Percentiles rank a stretch among this genome's conserved stretches.
These are phyloP conservation scores for Thraustochytrium sp. DNA, from an alignment of 352 stramenopile genomes.

Conservation along the genomic window DNA sequence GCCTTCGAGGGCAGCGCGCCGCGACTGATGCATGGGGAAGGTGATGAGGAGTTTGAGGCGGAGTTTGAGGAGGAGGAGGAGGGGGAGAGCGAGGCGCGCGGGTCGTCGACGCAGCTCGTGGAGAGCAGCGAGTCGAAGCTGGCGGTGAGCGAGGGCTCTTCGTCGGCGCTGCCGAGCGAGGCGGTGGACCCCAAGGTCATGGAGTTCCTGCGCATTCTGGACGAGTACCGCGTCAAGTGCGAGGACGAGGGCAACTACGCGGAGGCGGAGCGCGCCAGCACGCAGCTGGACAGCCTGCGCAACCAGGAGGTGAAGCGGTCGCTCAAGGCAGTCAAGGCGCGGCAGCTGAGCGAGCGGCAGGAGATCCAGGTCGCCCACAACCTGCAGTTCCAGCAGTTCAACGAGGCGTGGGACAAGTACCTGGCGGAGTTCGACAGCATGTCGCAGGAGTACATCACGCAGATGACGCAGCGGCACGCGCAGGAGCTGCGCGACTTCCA, in stretches of 20 bases:
- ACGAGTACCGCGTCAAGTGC: slow-evolving; percentile 87
- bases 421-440: slow-evolving; percentile 89
- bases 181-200: slow-evolving; percentile 79
- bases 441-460: slow-evolving; percentile 83
- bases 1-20: too few relatives aligned
- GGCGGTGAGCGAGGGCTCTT: background rate
- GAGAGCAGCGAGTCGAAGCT: background rate
- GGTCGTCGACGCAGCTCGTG: too few relatives aligned
- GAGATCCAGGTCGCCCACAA: slow-evolving; percentile 90
- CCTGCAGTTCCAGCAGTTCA: slow-evolving; percentile 90
- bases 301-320: slow-evolving; percentile 83
- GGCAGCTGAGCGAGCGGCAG: slow-evolving; percentile 80
- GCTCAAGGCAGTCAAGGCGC: slow-evolving; percentile 77
- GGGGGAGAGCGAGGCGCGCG: too few relatives aligned
- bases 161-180: slow-evolving; percentile 45
- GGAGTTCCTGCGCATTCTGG: slow-evolving; percentile 84
- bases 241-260: slow-evolving; percentile 87
- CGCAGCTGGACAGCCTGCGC: slow-evolving; percentile 72
- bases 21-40: too few relatives aligned
- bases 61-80: too few relatives aligned
- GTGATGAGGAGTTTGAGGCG: too few relatives aligned
- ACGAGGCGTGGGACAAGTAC: slow-evolving; percentile 86
- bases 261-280: slow-evolving; percentile 76
- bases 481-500: slow-evolving; percentile 74
- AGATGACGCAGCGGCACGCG: slow-evolving; percentile 85